These are phyloP conservation scores for Acacia crassicarpa DNA, from an alignment of 306 rosid genomes.

Conservation along the genomic window DNA sequence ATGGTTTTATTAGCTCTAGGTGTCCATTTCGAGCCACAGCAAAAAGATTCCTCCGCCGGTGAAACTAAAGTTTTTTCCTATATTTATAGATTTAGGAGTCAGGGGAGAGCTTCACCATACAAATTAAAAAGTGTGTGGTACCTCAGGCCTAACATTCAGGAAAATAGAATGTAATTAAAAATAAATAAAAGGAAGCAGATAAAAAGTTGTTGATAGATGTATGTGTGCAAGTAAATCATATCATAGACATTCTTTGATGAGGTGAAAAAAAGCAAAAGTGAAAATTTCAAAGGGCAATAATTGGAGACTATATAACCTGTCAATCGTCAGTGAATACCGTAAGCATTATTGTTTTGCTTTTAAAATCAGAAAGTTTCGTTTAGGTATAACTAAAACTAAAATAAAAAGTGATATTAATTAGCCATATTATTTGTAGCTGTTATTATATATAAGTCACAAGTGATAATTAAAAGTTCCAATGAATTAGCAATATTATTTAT, in stretches of 20 bases:
- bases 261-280: not conserved
- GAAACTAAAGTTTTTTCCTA: not conserved
- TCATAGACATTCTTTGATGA: not conserved
- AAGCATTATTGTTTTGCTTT: not conserved
- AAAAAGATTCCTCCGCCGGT: constrained; percentile 6
- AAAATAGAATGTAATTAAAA: not conserved
- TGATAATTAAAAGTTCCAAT: too few relatives aligned
- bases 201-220: not conserved
- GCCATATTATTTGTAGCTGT: too few relatives aligned
- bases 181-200: not conserved
- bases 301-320: not conserved
- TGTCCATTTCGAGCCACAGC: constrained; percentile 39
- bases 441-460: too few relatives aligned
- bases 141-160: not conserved
- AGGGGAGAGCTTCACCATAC: not conserved
- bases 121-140: not conserved
- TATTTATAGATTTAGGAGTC: not conserved
- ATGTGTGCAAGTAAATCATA: not conserved
- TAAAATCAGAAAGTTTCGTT: not conserved
- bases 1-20: constrained; percentile 53
- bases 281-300: not conserved
- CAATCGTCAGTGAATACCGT: not conserved
- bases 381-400: not conserved
- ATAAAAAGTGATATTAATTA: not conserved
- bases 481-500: too few relatives aligned